Percentiles rank a stretch among this genome's conserved stretches.
These are phyloP conservation scores for Hebeloma cylindrosporum DNA, from an alignment of 768 basidiomycete species.

Conservation along the genomic window DNA sequence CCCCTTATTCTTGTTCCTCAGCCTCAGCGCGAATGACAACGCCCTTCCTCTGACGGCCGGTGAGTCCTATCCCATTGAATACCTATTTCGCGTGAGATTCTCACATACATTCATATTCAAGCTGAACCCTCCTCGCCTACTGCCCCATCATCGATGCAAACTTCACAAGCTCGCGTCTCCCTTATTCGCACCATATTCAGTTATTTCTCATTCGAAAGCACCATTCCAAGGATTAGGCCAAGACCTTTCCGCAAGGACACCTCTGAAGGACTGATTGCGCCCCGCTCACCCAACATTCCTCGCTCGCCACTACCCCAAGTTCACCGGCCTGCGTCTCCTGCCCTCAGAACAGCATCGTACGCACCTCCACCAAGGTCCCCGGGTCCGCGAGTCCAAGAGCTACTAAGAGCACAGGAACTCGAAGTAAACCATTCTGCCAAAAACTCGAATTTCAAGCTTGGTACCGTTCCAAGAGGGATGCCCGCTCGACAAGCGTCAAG, in stretches of 20 bases:
- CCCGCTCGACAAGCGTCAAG: constrained; percentile 26
- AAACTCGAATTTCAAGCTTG: constrained; percentile 36
- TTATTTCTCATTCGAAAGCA: constrained; percentile 41
- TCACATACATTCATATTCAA: constrained; percentile 15
- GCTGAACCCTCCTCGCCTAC: constrained; percentile 44
- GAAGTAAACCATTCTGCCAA: constrained; percentile 21
- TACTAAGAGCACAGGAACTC: too few species aligned
- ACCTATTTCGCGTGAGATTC: not conserved
- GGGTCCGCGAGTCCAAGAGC: constrained; percentile 29
- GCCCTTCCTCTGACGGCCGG: constrained; percentile 77
- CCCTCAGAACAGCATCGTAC: constrained; percentile 29
- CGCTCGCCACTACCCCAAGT: constrained; percentile 32
- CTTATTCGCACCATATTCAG: constrained; percentile 68
- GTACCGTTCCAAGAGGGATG: constrained; percentile 40
- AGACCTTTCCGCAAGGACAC: constrained; percentile 44
- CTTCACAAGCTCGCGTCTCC: constrained; percentile 46
- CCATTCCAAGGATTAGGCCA: constrained; percentile 42
- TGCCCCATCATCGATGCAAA: constrained; percentile 24
- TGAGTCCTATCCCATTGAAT: too few species aligned
- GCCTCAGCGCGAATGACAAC: constrained; percentile 95
- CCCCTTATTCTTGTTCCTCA: constrained; percentile 93
- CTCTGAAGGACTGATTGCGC: constrained; percentile 72
- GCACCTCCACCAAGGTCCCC: constrained; percentile 42
- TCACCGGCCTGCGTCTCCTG: constrained; percentile 24
- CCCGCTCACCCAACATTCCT: constrained; percentile 47